Conservation (phyloP, 2,329 filamentous ascomycete species). For the Alternaria sp. region DNA sequence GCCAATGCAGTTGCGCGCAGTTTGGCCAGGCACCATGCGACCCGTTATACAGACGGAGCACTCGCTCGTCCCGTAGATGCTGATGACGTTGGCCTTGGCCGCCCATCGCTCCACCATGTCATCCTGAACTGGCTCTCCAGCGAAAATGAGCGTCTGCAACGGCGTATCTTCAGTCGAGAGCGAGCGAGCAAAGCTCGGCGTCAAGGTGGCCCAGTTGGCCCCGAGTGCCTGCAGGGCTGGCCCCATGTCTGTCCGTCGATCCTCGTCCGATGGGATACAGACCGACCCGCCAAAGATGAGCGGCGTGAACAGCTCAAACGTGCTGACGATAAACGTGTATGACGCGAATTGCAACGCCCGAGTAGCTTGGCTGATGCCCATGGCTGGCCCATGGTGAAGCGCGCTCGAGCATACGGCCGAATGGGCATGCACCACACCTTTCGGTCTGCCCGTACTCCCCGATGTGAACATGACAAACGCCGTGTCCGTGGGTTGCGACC, state of each 20-base stretch:
- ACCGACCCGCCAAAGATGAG: conserved; percentile 50
- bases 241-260: too few species aligned
- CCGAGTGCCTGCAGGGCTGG: too few species aligned
- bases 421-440: conserved; percentile 64
- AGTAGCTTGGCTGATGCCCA: not conserved
- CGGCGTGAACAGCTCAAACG: conserved; percentile 65
- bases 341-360: conserved; percentile 61
- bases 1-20: not conserved
- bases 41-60: not conserved
- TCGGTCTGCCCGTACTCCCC: conserved; percentile 78
- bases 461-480: conserved; percentile 73
- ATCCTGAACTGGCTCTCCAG: conserved; percentile 15
- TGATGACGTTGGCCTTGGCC: conserved; percentile 17
- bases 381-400: not conserved
- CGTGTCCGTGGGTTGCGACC: too few species aligned
- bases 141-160: conserved; percentile 16
- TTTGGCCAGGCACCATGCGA: too few species aligned
- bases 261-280: conserved; percentile 63
- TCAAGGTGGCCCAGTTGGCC: too few species aligned
- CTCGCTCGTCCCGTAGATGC: conserved; percentile 19
- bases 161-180: conserved; percentile 18
- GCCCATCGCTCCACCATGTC: conserved; percentile 35
- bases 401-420: conserved; percentile 1
- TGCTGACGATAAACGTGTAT: conserved; percentile 64
- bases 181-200: conserved; percentile 9